A percentile compares a stretch with the other conserved stretches of the same genome.
phyloP scores from a whole-genome alignment of 2,329 filamentous ascomycete species.

The Cucurbitaria berberidis region DNA sequence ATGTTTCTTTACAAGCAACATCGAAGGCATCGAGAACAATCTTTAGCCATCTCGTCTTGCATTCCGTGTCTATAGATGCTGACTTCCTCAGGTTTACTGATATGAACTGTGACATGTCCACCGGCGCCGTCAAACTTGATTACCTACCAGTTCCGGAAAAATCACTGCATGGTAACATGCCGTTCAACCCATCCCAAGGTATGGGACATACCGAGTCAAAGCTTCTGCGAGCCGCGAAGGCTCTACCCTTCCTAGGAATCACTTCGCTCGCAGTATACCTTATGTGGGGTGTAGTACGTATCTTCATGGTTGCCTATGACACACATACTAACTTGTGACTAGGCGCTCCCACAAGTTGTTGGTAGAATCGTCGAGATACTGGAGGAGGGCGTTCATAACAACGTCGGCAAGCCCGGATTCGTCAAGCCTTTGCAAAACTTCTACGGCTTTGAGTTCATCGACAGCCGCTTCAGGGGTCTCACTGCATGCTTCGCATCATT shows the following conservation, averaged over 20 bases:
- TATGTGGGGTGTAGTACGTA: constrained; percentile 7
- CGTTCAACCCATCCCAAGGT: constrained; percentile 21
- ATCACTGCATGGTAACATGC: constrained; percentile 17
- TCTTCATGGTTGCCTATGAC: not conserved
- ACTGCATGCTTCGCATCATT: constrained; percentile 17
- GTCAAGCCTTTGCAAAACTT: constrained; percentile 11
- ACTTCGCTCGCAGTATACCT: constrained; percentile 10
- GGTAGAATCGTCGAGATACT: constrained; percentile 7
- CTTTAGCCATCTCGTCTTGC: not conserved
- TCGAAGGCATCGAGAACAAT: not conserved
- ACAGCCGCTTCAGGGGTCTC: constrained; percentile 13
- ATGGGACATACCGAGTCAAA: constrained; percentile 16
- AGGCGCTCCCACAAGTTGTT: constrained; percentile 4
- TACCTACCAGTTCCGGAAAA: constrained; percentile 15
- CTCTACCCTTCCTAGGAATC: constrained; percentile 13
- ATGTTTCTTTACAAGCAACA: too few relatives aligned
- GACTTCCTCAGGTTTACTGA: constrained; percentile 4
- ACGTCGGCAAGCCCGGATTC: constrained; percentile 8
- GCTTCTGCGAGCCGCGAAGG: constrained; percentile 12
- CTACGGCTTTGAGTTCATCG: constrained; percentile 15
- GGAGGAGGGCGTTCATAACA: constrained; percentile 6
- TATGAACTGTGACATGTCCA: constrained; percentile 12
- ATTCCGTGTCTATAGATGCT: not conserved
- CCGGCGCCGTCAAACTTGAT: constrained; percentile 16
- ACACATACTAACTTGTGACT: not conserved